Percentiles rank a stretch among this genome's conserved stretches.
phyloP scores from a whole-genome alignment of 345 rosid species.

The Balakata baccata region DNA sequence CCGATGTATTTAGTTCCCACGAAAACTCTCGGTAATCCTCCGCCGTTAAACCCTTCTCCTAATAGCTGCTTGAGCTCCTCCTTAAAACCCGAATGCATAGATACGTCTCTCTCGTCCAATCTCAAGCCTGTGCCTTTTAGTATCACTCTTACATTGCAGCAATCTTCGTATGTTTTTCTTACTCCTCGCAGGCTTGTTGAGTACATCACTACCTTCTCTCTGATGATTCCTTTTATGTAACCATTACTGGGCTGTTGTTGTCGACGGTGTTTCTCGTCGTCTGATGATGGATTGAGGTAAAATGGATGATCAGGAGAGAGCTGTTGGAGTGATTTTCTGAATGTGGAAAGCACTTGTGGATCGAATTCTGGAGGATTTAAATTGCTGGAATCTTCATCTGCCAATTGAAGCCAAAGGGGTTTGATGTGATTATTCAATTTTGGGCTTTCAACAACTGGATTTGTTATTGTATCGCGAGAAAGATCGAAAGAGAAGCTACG shows the following conservation, averaged over 20 bases:
- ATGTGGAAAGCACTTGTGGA: conserved; percentile 55
- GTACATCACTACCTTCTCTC: conserved; percentile 29
- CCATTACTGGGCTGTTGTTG: neutral
- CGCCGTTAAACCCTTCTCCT: conserved; percentile 18
- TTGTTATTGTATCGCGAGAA: conserved; percentile 10
- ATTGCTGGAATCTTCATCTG: conserved; percentile 27
- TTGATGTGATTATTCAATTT: conserved; percentile 25
- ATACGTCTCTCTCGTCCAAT: conserved; percentile 76
- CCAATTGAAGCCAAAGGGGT: conserved; percentile 52
- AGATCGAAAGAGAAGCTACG: conserved; percentile 76
- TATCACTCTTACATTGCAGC: conserved; percentile 64
- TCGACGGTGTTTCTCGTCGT: conserved; percentile 18
- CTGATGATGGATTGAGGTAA: conserved; percentile 31
- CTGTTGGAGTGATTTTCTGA: conserved; percentile 54
- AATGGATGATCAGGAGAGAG: conserved; percentile 61
- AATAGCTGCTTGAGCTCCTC: conserved; percentile 47
- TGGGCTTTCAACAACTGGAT: conserved; percentile 33
- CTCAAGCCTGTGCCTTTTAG: conserved; percentile 57
- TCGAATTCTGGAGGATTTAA: conserved; percentile 42
- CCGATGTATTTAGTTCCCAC: conserved; percentile 27
- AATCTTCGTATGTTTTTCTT: conserved; percentile 81
- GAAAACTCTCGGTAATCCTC: conserved; percentile 27
- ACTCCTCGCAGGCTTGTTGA: conserved; percentile 63
- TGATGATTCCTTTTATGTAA: conserved; percentile 7
- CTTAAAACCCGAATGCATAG: conserved; percentile 72